These are phyloP conservation scores for Malus asiatica DNA, from an alignment of 306 rosid species.

Conservation along the genomic window DNA sequence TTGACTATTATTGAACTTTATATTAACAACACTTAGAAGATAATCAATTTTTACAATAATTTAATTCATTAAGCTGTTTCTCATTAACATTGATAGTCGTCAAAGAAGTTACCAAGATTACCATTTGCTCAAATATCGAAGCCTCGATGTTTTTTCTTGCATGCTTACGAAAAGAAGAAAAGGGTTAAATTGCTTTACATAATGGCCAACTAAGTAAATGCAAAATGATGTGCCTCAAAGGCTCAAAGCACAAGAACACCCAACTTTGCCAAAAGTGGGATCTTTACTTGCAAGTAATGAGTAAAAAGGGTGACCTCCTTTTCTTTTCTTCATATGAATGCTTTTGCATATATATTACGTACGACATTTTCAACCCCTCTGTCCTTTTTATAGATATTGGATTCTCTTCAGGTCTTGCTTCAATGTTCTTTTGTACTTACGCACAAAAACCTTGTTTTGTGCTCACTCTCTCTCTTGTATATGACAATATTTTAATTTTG, in stretches of 20 bases:
- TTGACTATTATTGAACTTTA: background rate
- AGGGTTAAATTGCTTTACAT: background rate
- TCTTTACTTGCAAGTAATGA: slow-evolving; percentile 19
- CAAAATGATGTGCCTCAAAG: slow-evolving; percentile 37
- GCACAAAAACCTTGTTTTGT: background rate
- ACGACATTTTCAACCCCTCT: background rate
- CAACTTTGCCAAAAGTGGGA: slow-evolving; percentile 22
- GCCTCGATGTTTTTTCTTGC: background rate
- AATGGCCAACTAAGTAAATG: slow-evolving; percentile 17
- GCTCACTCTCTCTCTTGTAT: background rate
- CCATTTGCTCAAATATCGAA: background rate
- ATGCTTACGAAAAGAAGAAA: background rate
- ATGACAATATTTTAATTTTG: background rate
- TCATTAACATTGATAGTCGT: too few species aligned
- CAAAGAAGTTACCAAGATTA: background rate
- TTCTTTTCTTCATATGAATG: background rate
- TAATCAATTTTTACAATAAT: too few species aligned
- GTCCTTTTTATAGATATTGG: background rate
- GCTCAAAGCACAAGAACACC: slow-evolving; percentile 24
- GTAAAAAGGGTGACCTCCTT: slow-evolving; percentile 9
- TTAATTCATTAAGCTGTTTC: background rate
- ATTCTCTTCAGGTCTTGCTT: background rate
- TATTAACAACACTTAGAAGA: too few species aligned
- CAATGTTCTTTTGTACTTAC: background rate
- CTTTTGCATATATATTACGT: background rate